Percentiles rank a stretch among this genome's conserved stretches.
phyloP scores from a whole-genome alignment of 2,329 filamentous ascomycete species.

The Ceratocystis cacaofunesta region DNA sequence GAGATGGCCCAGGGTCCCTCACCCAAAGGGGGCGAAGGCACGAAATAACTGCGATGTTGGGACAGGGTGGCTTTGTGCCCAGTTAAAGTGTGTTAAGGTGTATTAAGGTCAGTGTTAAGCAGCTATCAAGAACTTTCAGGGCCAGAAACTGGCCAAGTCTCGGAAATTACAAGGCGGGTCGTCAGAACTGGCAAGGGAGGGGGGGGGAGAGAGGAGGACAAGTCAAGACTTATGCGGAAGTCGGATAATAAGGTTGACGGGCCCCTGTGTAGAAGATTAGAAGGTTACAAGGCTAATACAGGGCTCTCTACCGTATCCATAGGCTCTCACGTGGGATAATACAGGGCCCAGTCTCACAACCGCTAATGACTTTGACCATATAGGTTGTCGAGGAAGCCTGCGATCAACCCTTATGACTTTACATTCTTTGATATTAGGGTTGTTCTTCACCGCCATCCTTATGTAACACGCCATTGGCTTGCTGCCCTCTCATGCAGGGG shows the following conservation, averaged over 20 bases:
- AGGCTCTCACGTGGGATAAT: neutral
- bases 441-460: neutral
- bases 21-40: neutral
- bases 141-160: neutral
- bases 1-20: neutral
- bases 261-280: neutral
- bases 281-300: neutral
- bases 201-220: neutral
- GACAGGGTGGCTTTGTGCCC: neutral
- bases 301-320: neutral
- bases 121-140: neutral
- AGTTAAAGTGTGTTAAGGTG: neutral
- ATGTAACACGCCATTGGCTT: constrained; percentile 4
- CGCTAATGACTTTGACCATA: neutral
- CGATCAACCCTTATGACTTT: neutral
- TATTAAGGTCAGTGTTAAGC: neutral
- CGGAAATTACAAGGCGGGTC: neutral
- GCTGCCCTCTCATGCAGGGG: neutral
- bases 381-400: neutral
- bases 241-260: neutral
- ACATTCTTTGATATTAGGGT: neutral
- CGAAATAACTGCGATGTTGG: neutral
- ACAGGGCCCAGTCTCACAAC: neutral
- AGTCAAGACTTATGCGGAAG: neutral
- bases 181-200: neutral